Evolutionary conservation across 768 basidiomycete species (phyloP).

Genomic region (Candolleomyces efflorescens): DNA sequence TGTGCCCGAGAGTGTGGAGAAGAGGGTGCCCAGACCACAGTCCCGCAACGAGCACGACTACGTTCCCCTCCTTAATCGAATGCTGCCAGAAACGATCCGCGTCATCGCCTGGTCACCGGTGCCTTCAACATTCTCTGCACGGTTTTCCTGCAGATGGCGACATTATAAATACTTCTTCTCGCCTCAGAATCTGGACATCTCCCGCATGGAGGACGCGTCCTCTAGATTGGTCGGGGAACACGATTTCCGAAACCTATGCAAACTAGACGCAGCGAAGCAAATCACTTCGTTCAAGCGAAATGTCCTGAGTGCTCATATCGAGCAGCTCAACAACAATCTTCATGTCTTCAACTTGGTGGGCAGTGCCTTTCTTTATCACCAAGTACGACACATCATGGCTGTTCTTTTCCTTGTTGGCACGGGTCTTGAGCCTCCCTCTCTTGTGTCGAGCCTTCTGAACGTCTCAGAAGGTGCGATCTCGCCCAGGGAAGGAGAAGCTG

Average conservation of each 20-base stretch:
- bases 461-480: slow-evolving; percentile 44
- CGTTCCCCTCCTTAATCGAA: slow-evolving; percentile 73
- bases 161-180: slow-evolving; percentile 99
- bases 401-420: slow-evolving; percentile 16
- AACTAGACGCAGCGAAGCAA: slow-evolving; percentile 89
- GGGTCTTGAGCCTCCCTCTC: slow-evolving; percentile 38
- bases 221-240: slow-evolving; percentile 75
- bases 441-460: slow-evolving; percentile 74
- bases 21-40: background rate
- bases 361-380: slow-evolving; percentile 77
- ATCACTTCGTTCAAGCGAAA: slow-evolving; percentile 72
- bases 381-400: slow-evolving; percentile 38
- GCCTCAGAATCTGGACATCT: slow-evolving; percentile 58
- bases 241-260: slow-evolving; percentile 95
- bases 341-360: slow-evolving; percentile 64
- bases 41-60: slow-evolving; percentile 63
- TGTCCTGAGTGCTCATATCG: slow-evolving; percentile 11
- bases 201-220: slow-evolving; percentile 74
- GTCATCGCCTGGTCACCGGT: slow-evolving; percentile 95
- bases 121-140: slow-evolving; percentile 71
- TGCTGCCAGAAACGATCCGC: slow-evolving; percentile 87
- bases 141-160: slow-evolving; percentile 79
- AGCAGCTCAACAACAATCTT: slow-evolving; percentile 6
- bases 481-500: slow-evolving; percentile 26
- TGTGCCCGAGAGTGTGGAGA: background rate